Conservation (phyloP, 1,284 basidiomycete genomes). For the Tylopilus sp. region DNA sequence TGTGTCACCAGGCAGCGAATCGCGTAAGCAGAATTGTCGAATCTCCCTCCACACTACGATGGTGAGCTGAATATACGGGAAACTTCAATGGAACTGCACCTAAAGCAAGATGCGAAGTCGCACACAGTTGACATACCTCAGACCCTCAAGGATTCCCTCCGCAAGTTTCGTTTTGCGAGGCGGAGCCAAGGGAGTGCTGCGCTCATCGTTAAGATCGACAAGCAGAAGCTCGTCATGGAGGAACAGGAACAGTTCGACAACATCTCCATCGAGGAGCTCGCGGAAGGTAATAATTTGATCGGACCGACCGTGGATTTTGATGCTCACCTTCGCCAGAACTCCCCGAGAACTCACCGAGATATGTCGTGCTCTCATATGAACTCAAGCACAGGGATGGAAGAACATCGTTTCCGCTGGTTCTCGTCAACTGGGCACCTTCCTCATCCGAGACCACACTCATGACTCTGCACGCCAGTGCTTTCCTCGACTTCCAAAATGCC, state of each 20-base stretch:
- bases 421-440: slow-evolving; percentile 84
- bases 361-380: slow-evolving; percentile 82
- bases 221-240: slow-evolving; percentile 72
- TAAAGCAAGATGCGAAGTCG: slow-evolving; percentile 43
- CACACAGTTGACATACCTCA: slow-evolving; percentile 82
- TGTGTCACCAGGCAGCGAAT: neutral
- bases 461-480: slow-evolving; percentile 81
- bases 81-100: neutral
- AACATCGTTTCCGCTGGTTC: slow-evolving; percentile 77
- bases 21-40: slow-evolving; percentile 5
- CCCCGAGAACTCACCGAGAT: slow-evolving; percentile 87
- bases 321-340: slow-evolving; percentile 56
- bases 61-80: slow-evolving; percentile 24
- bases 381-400: slow-evolving; percentile 81
- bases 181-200: slow-evolving; percentile 68
- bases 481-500: slow-evolving; percentile 74
- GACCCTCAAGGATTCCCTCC: slow-evolving; percentile 68
- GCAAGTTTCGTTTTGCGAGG: slow-evolving; percentile 80
- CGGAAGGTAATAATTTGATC: slow-evolving; percentile 62
- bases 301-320: neutral
- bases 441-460: slow-evolving; percentile 72
- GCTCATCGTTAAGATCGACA: slow-evolving; percentile 85
- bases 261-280: slow-evolving; percentile 77
- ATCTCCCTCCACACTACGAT: slow-evolving; percentile 12
- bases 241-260: slow-evolving; percentile 77